Base-by-base conservation (phyloP, 129 eudicot species). In the Logfia minima region DNA sequence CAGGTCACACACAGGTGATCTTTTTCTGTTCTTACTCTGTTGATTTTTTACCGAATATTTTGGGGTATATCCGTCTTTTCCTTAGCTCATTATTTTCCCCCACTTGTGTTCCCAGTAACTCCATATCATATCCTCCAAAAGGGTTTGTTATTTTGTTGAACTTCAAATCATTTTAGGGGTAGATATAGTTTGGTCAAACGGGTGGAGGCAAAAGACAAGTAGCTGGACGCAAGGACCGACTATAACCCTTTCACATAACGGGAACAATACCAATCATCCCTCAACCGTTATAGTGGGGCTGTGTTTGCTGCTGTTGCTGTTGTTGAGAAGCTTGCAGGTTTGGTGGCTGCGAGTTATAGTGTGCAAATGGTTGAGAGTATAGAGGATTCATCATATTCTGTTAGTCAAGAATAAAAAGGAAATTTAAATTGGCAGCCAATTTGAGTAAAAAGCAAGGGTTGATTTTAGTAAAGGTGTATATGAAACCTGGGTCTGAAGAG, bases 381-480 rank as follows among this genome's bases (percentile, higher is more conserved):
- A 92, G 83, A 64, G 98, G 96, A 86, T 92, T 92, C 90, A 92
- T 85, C 84, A 91, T 59, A 51, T 80, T 80, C 97, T 92, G 92
- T 59, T 61, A 18, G 8, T 2, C 4, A 62, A 56, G 35, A 62
- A 68, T 34, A 68, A 39, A 4, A 35, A 68, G 16, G 11, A 19
- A 8, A 37, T 35, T 68, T 13, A 21, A 21, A 69, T 13, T 10
- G 28, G 28, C 0, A 22, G 28, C 63, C 14, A 19, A 19, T 4
- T 6, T 6, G 28, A 6, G 6, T 14, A 48, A 48, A 48, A 48
- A 48, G 55, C 55, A 58, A 45, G 19, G 10, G 29, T 4, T 1
- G 9, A 52, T 48, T 51, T 8, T 55, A 23, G 65, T 53, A 32
- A 72, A n/a, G 26, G 62, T 43, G 16, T 58, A 58, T 58, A 58